Conservation (phyloP, 306 rosid species). For the Hylodesmum podocarpum region DNA sequence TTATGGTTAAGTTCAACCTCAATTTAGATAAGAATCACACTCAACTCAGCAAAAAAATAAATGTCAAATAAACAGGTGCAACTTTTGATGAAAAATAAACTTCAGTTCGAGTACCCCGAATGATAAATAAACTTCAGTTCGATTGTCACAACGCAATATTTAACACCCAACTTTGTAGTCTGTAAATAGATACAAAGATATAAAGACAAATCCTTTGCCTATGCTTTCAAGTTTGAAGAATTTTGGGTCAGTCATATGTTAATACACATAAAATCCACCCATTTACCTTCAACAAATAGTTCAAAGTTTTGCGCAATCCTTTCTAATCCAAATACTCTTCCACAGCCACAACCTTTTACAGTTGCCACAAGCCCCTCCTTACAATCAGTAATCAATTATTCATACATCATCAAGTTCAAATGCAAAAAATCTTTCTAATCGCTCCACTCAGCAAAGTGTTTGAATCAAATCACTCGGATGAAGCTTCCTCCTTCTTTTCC, state of each 20-base stretch:
- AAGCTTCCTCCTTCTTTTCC: constrained; percentile 41
- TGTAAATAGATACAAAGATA: neutral
- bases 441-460: neutral
- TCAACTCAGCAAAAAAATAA: no score
- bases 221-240: neutral
- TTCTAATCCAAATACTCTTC: constrained; percentile 7
- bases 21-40: no score
- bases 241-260: neutral
- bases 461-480: constrained; percentile 33
- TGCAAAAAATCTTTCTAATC: constrained; percentile 19
- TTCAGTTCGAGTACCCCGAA: no score
- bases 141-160: neutral
- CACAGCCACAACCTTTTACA: constrained; percentile 10
- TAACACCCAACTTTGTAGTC: neutral
- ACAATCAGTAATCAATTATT: constrained; percentile 30
- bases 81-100: no score
- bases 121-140: no score
- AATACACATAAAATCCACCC: constrained; percentile 1
- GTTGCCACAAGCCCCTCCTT: constrained; percentile 14
- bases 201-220: neutral
- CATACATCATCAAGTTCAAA: constrained; percentile 14
- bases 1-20: no score
- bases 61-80: no score
- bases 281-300: neutral
- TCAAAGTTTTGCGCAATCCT: neutral